Conservation (phyloP, 2,329 filamentous ascomycete genomes). For the Fusarium continuum region DNA sequence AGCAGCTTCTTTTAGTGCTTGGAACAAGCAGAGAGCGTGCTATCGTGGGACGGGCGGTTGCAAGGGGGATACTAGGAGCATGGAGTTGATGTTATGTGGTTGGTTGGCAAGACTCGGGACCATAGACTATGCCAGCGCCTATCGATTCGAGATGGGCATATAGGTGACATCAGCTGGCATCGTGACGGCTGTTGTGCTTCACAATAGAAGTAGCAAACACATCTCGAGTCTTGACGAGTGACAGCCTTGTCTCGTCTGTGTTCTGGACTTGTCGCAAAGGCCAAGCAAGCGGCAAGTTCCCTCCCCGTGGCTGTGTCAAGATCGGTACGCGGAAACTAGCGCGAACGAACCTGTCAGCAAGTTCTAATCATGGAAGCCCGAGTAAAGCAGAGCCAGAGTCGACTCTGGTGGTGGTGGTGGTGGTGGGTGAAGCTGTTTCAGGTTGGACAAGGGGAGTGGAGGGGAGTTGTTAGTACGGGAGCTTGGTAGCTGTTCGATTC, state of each 20-base stretch:
- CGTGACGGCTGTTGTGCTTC: constrained; percentile 27
- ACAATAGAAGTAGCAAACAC: constrained; percentile 12
- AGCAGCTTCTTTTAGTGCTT: constrained; percentile 20
- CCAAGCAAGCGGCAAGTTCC: constrained; percentile 13
- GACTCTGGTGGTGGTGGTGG: constrained; percentile 24
- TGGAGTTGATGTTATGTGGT: constrained; percentile 30
- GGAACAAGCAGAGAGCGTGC: constrained; percentile 5
- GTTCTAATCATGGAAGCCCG: not conserved
- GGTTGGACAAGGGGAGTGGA: constrained; percentile 30
- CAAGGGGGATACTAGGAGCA: constrained; percentile 13
- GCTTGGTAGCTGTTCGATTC: not conserved
- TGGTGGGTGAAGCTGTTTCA: constrained; percentile 40
- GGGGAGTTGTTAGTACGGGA: not conserved
- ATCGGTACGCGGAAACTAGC: constrained; percentile 36
- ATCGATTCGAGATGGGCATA: constrained; percentile 14
- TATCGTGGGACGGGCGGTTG: constrained; percentile 1
- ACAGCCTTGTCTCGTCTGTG: constrained; percentile 28
- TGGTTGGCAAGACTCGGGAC: constrained; percentile 21
- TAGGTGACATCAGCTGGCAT: constrained; percentile 30
- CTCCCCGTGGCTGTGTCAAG: constrained; percentile 34
- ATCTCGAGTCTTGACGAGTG: constrained; percentile 9
- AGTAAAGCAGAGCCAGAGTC: not conserved
- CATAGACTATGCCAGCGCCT: constrained; percentile 13
- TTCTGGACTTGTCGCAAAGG: constrained; percentile 23
- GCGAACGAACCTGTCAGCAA: not conserved